Percentiles rank a stretch among this genome's conserved stretches.
phyloP scores from a whole-genome alignment of 2,329 filamentous ascomycete species.

The Exserohilum rostratum region DNA sequence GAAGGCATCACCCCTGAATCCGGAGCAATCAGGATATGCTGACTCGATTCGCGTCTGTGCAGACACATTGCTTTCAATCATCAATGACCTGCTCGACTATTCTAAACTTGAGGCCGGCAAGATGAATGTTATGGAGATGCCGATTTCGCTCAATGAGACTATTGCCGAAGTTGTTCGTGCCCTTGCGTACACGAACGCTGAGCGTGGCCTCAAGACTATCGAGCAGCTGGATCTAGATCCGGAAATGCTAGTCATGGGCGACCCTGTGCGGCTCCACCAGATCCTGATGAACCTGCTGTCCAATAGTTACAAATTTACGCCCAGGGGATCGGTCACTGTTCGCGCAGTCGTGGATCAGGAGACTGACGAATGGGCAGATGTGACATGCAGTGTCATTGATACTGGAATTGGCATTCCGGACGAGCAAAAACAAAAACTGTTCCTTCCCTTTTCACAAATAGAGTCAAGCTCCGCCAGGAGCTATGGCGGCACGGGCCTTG shows the following conservation, averaged over 20 bases:
- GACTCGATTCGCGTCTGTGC: slow-evolving; percentile 70
- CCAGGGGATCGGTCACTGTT: slow-evolving; percentile 83
- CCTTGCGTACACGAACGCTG: slow-evolving; percentile 67
- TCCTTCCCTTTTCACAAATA: slow-evolving; percentile 91
- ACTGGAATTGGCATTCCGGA: slow-evolving; percentile 90
- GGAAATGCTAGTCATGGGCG: slow-evolving; percentile 59
- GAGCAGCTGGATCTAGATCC: slow-evolving; percentile 62
- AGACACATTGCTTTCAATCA: slow-evolving; percentile 59
- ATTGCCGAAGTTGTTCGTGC: slow-evolving; percentile 69
- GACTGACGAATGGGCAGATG: slow-evolving; percentile 69
- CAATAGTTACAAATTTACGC: slow-evolving; percentile 94
- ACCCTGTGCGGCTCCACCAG: slow-evolving; percentile 59
- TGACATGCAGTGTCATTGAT: slow-evolving; percentile 86
- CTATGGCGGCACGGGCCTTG: slow-evolving; percentile 89
- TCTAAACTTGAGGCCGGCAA: slow-evolving; percentile 61
- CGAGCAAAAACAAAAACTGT: slow-evolving; percentile 82
- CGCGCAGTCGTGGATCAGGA: slow-evolving; percentile 75
- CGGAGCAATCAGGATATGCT: slow-evolving; percentile 66
- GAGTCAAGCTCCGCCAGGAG: slow-evolving; percentile 88
- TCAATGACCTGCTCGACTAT: slow-evolving; percentile 61
- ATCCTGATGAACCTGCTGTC: slow-evolving; percentile 79
- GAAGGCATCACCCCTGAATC: slow-evolving; percentile 62
- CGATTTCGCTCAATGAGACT: slow-evolving; percentile 60
- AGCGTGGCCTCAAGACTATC: slow-evolving; percentile 64
- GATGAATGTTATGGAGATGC: slow-evolving; percentile 66